Base-by-base conservation (phyloP, 352 stramenopile genomes). In the Globisporangium canariense region DNA sequence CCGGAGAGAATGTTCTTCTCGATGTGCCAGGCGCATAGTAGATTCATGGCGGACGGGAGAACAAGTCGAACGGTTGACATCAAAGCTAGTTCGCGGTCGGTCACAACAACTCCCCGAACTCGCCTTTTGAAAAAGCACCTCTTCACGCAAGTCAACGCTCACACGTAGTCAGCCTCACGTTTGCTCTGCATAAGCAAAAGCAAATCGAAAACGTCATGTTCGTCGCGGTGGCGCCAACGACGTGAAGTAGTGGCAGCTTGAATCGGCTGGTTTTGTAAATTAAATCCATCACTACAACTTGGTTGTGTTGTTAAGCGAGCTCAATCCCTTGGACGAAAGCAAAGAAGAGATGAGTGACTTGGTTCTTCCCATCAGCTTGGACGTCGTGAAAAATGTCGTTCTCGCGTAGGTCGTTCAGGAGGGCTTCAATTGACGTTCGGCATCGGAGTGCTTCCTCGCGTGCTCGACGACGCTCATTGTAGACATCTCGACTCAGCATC, bases 261-360 rank as follows among this genome's bases (percentile, higher is more conserved):
- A 52, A 52, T 28, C 20, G n/a, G n/a, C 32, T 52, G 20, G 20
- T 32, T 20, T 52, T 52, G 46, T 52, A 52, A 20, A 20, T 34
- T 28, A 20, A 28, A 28, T 52, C 20, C 46, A 52, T 52, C 22
- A 52, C 18, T 9, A 52, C 46, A 28, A 52, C 46, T 25, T 28
- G 20, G n/a, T 16, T 28, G 46, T 52, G 46, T 18, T 45, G 10
- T 45, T 45, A 13, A 45, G 40, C 13, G n/a, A 52, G 46, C 46
- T 16, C n/a, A 9, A 52, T 28, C 4, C 20, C 46, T 52, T 52
- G 20, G 16, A 20, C 8, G 20, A 52, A 20, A 34, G n/a, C 46
- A 30, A 52, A 52, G 46, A 52, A 52, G 8, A 52, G 22, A 28
- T 52, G 46, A 25, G n/a, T 52, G 46, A 52, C 20, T 52, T 28